Evolutionary conservation across 345 rosid species (phyloP).

Genomic region (Citrus maxima): DNA sequence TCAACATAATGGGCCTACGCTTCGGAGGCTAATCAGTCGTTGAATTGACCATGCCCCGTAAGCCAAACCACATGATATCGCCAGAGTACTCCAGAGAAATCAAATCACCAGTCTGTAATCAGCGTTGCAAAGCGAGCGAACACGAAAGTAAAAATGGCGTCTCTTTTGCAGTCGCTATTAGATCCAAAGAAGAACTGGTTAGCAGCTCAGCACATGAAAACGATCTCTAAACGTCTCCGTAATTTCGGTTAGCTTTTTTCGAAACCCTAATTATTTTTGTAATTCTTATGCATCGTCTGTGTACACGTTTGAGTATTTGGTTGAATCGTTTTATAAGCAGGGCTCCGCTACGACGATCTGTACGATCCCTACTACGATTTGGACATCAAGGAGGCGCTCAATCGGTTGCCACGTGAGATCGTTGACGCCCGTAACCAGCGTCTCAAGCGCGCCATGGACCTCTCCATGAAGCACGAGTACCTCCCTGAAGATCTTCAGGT

Average conservation of each 20-base stretch:
- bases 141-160: constrained; percentile 31
- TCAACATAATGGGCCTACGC: neutral
- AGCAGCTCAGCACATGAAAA: constrained; percentile 74
- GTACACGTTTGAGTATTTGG: neutral
- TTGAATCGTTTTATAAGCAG: constrained; percentile 26
- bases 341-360: constrained; percentile 88
- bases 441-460: constrained; percentile 97
- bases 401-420: constrained; percentile 83
- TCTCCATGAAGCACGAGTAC: constrained; percentile 96
- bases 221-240: constrained; percentile 65
- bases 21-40: neutral
- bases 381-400: constrained; percentile 87
- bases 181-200: constrained; percentile 77
- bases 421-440: constrained; percentile 96
- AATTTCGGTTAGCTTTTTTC: constrained; percentile 46
- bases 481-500: constrained; percentile 85
- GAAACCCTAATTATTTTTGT: constrained; percentile 20
- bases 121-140: neutral
- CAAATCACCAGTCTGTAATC: neutral
- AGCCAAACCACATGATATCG: neutral
- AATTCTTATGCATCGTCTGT: neutral
- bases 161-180: constrained; percentile 40
- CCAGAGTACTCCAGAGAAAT: neutral
- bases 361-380: constrained; percentile 77
- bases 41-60: neutral